These are phyloP conservation scores for Apium graveolens DNA, from an alignment of 129 eudicot genomes.

Conservation along the genomic window DNA sequence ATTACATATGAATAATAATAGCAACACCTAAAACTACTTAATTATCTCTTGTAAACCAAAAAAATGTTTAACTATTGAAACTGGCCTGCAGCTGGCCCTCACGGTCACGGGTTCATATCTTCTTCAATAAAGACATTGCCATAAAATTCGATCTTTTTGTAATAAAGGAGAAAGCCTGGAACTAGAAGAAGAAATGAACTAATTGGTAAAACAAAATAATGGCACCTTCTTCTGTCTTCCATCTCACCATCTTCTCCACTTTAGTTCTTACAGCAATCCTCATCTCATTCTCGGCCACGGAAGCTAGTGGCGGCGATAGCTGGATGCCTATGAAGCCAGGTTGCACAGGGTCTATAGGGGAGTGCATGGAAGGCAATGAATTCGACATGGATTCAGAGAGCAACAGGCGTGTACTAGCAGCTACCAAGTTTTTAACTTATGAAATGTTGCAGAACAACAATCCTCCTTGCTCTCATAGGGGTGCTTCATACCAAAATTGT, in stretches of 20 bases:
- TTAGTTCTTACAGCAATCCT: not conserved
- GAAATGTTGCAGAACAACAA: slow-evolving; percentile 55
- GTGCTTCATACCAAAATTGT: slow-evolving; percentile 82
- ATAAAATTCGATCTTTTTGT: not conserved
- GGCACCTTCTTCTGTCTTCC: slow-evolving; percentile 5
- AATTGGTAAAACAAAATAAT: slow-evolving; percentile 1
- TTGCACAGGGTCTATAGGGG: slow-evolving; percentile 62
- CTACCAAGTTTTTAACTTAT: slow-evolving; percentile 54
- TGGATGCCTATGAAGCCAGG: slow-evolving; percentile 11
- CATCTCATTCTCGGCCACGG: slow-evolving; percentile 5
- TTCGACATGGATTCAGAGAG: slow-evolving; percentile 65
- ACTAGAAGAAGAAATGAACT: not conserved
- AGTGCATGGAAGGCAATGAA: slow-evolving; percentile 54
- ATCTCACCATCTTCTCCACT: not conserved
- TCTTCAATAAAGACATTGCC: not conserved
- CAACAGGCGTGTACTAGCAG: slow-evolving; percentile 58
- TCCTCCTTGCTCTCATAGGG: slow-evolving; percentile 70
- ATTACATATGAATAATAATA: too few species aligned
- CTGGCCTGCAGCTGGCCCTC: not conserved
- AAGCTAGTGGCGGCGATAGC: slow-evolving; percentile 18
- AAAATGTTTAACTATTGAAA: too few species aligned
- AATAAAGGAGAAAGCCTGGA: not conserved
- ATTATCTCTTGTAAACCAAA: too few species aligned
- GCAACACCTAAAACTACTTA: too few species aligned
- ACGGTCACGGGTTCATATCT: not conserved